phyloP scores from a whole-genome alignment of 768 basidiomycete genomes.

The Auriscalpium vulgare region DNA sequence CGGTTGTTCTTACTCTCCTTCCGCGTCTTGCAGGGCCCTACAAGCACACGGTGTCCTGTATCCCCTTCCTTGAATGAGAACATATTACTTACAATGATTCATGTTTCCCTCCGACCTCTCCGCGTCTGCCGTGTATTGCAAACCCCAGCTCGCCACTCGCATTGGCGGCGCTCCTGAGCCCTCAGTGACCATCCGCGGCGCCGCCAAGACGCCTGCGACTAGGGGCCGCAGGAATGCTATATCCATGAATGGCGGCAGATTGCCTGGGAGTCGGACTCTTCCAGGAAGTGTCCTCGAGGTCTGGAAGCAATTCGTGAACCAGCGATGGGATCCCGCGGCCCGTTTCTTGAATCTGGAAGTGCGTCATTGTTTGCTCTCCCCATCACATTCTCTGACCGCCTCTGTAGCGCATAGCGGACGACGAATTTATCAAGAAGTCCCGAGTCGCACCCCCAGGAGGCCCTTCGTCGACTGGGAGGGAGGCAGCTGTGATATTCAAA shows the following conservation, averaged over 20 bases:
- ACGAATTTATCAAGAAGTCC: constrained; percentile 66
- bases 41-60: constrained; percentile 14
- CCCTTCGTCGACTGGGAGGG: constrained; percentile 50
- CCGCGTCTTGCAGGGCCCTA: constrained; percentile 15
- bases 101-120: constrained; percentile 28
- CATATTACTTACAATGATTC: constrained; percentile 31
- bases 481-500: constrained; percentile 84
- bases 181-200: constrained; percentile 59
- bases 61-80: constrained; percentile 19
- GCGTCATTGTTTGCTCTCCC: constrained; percentile 22
- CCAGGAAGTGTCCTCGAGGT: constrained; percentile 43
- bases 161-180: constrained; percentile 31
- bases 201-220: constrained; percentile 42
- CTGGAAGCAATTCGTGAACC: constrained; percentile 72
- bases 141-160: constrained; percentile 34
- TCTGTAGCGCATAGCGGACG: constrained; percentile 65
- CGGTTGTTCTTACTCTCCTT: constrained; percentile 23
- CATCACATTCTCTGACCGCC: constrained; percentile 1
- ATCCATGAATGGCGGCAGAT: constrained; percentile 17
- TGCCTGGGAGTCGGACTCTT: constrained; percentile 16
- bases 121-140: constrained; percentile 21
- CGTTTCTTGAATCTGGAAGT: constrained; percentile 81
- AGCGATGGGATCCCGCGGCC: constrained; percentile 60
- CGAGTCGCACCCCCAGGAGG: constrained; percentile 64
- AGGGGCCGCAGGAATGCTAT: constrained; percentile 57